These are phyloP conservation scores for Xylaria bambusicola DNA, from an alignment of 495 filamentous ascomycete genomes.

Conservation along the genomic window DNA sequence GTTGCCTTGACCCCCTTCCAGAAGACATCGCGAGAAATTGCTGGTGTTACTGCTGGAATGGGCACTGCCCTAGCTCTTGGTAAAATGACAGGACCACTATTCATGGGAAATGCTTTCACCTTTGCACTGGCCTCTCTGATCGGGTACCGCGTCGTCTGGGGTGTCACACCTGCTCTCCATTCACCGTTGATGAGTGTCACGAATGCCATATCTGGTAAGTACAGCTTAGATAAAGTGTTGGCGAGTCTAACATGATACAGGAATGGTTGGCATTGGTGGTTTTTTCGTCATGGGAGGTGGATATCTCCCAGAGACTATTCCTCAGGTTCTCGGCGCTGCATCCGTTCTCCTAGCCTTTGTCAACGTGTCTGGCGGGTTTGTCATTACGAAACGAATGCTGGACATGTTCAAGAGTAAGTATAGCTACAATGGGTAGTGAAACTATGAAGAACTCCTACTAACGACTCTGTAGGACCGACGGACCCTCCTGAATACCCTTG, in stretches of 20 bases:
- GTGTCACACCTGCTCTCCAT: conserved; percentile 73
- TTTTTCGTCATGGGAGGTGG: conserved; percentile 81
- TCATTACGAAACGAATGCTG: conserved; percentile 86
- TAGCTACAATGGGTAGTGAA: background rate
- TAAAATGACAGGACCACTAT: conserved; percentile 72
- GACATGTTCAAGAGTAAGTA: conserved; percentile 77
- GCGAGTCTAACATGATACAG: conserved; percentile 30
- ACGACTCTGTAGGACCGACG: conserved; percentile 54
- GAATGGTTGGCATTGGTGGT: conserved; percentile 79
- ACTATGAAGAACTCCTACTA: conserved; percentile 13
- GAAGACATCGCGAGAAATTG: conserved; percentile 69
- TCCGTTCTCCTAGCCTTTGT: conserved; percentile 81
- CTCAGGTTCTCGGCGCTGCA: conserved; percentile 70
- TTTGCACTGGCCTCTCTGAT: conserved; percentile 77
- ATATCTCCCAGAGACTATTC: conserved; percentile 70
- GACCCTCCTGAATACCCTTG: conserved; percentile 83
- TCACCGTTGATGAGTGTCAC: conserved; percentile 85
- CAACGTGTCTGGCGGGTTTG: conserved; percentile 80
- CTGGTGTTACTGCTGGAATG: conserved; percentile 70
- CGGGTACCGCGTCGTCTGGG: conserved; percentile 81
- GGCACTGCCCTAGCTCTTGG: conserved; percentile 69
- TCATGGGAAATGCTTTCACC: conserved; percentile 81
- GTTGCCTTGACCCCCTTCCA: conserved; percentile 76
- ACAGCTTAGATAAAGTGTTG: background rate
- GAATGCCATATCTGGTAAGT: conserved; percentile 73